These are phyloP conservation scores for Brassica nigra DNA, from an alignment of 345 rosid genomes.

Conservation along the genomic window DNA sequence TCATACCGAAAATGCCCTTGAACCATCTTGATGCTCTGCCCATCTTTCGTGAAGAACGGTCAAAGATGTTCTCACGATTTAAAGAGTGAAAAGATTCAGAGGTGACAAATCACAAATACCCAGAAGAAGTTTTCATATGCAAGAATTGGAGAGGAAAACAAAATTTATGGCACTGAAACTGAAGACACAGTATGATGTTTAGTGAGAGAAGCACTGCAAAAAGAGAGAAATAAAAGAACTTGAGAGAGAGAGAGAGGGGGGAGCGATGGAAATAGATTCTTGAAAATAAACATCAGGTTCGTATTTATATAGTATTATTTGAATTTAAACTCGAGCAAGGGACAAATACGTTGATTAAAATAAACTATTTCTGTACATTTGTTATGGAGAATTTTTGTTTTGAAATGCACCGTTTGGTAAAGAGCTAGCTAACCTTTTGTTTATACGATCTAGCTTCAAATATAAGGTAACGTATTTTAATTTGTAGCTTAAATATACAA, in stretches of 20 bases:
- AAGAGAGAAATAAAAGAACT: slow-evolving; percentile 7
- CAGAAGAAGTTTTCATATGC: slow-evolving; percentile 26
- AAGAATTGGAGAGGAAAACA: slow-evolving; percentile 19
- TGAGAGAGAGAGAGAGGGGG: background rate
- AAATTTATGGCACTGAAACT: slow-evolving; percentile 39
- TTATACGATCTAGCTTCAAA: slow-evolving; percentile 39
- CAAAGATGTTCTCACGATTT: background rate
- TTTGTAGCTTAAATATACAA: background rate
- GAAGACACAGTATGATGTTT: slow-evolving; percentile 35
- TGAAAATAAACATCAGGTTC: slow-evolving; percentile 9
- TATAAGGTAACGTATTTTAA: slow-evolving; percentile 22
- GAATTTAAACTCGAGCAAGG: slow-evolving; percentile 37
- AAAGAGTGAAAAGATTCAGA: slow-evolving; percentile 9
- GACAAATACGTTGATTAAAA: slow-evolving; percentile 27
- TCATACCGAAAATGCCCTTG: slow-evolving; percentile 72
- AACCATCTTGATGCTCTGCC: slow-evolving; percentile 84
- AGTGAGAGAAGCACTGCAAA: slow-evolving; percentile 25
- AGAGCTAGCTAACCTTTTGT: slow-evolving; percentile 26
- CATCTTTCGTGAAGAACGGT: slow-evolving; percentile 37
- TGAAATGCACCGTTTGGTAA: slow-evolving; percentile 38
- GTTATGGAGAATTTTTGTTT: slow-evolving; percentile 30
- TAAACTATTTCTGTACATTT: slow-evolving; percentile 19
- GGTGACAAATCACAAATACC: slow-evolving; percentile 30
- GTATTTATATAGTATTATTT: slow-evolving; percentile 30
- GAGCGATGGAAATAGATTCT: slow-evolving; percentile 15